Evolutionary conservation across 208 protist genomes (phyloP), one percentile per base, ranked within the genome.

Genomic region (Trypanosoma lewisi): DNA sequence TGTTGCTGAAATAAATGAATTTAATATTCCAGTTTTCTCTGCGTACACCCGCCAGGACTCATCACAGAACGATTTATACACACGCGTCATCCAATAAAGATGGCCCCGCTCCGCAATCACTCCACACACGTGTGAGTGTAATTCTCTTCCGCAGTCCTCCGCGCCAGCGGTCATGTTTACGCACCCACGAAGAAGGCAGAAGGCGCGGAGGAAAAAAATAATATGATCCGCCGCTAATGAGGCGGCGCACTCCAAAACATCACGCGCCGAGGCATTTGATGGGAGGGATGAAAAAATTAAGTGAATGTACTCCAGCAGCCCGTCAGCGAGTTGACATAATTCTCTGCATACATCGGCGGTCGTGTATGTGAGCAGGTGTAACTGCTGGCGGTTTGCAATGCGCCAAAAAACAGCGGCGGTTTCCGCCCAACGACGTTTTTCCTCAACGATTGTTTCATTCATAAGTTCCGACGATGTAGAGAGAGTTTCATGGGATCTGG

Each of bases 381-480:
- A 39, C 61, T 89, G 80, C 60, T 92, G 76, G 9, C 63, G 37
- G 5, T 66, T 59, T 2, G 78, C 73, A n/a, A 89, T 74, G 17
- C 85, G 73, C 77, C 78, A 88, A 42, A 91, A 84, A 4, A 86
- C 52, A 48, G 71, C 80, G 6, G 75, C 76, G 2, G 88, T 49
- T 60, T 95, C 82, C 25, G 78, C 69, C 89, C 89, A 95, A 36
- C 85, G 65, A 14, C 80, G 59, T 25, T 65, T 44, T 70, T 91
- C 78, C 9, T 42, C 31, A 2, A 51, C 27, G 25, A 14, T 48
- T 14, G 33, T 37, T 47, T 33, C 37, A 4, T 8, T 42, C 8
- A 34, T 14, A 39, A n/a, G n/a, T n/a, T 27, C n/a, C 1, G 42
- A 16, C 1, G 0, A 0, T 3, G 47, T 11, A 16, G 48, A n/a